A percentile compares a stretch with the other conserved stretches of the same genome.
These are phyloP conservation scores for Pneumocystis carinii DNA, from an alignment of 1,139 yeast genomes.

Conservation along the genomic window DNA sequence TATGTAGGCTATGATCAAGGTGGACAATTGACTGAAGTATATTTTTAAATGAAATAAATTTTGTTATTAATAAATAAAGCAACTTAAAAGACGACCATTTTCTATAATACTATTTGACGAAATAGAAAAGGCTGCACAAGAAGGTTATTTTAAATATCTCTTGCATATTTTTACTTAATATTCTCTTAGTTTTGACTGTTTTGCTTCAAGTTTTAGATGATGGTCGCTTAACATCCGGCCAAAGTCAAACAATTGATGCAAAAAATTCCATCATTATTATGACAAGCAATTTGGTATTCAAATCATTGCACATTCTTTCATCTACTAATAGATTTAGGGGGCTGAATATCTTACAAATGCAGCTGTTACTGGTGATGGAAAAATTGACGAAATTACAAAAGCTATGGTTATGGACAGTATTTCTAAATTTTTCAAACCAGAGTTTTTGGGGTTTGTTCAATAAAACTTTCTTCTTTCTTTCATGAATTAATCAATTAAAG, in stretches of 20 bases:
- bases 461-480: conserved; percentile 32
- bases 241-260: conserved; percentile 85
- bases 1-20: conserved; percentile 97
- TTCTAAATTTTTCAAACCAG: conserved; percentile 90
- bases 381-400: conserved; percentile 50
- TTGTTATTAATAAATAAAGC: conserved; percentile 26
- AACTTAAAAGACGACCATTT: conserved; percentile 79
- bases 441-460: conserved; percentile 87
- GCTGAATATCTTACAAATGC: conserved; percentile 73
- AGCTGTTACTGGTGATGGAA: conserved; percentile 34
- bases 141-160: conserved; percentile 20
- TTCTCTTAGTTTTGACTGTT: conserved; percentile 51
- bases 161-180: background rate
- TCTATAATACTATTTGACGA: conserved; percentile 91
- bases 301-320: background rate
- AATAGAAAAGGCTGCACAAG: conserved; percentile 98
- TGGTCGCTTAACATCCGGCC: conserved; percentile 88
- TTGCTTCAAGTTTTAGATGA: conserved; percentile 86
- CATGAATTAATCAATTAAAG: background rate
- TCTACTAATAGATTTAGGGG: conserved; percentile 30
- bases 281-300: conserved; percentile 63
- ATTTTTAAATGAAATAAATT: background rate
- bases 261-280: conserved; percentile 83
- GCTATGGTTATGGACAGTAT: conserved; percentile 74
- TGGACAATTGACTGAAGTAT: conserved; percentile 62